A percentile compares a stretch with the other conserved stretches of the same genome.
These are phyloP conservation scores for Penicillium hordei DNA, from an alignment of 2,329 filamentous ascomycete genomes.

Conservation along the genomic window DNA sequence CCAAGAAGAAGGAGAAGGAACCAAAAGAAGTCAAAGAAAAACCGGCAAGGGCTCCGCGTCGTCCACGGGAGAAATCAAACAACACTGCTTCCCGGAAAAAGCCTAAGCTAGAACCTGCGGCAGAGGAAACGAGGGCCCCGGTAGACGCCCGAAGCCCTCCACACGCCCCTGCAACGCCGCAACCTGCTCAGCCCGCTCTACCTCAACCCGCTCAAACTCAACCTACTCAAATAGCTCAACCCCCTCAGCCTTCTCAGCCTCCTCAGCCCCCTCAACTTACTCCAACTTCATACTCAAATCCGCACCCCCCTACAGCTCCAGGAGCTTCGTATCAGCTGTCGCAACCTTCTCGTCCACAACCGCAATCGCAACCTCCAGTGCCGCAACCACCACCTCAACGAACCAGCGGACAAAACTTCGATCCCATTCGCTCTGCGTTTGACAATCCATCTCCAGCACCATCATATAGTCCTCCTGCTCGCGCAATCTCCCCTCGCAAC, in stretches of 20 bases:
- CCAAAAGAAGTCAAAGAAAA: constrained; percentile 23
- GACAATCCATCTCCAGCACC: constrained; percentile 39
- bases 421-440: constrained; percentile 79
- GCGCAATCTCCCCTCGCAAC: constrained; percentile 51
- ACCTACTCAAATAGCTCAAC: constrained; percentile 5
- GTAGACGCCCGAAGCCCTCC: constrained; percentile 14
- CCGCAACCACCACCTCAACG: constrained; percentile 51
- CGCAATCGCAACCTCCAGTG: constrained; percentile 46
- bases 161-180: constrained; percentile 10
- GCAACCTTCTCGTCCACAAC: constrained; percentile 42
- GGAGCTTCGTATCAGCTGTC: constrained; percentile 45
- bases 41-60: constrained; percentile 31
- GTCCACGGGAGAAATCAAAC: constrained; percentile 38
- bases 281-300: constrained; percentile 20
- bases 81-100: constrained; percentile 48
- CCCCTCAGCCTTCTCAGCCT: constrained; percentile 12
- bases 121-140: constrained; percentile 17
- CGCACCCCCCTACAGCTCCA: constrained; percentile 56
- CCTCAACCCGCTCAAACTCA: not conserved
- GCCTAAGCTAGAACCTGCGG: constrained; percentile 41
- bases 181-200: constrained; percentile 4
- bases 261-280: constrained; percentile 12
- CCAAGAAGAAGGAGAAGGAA: constrained; percentile 33
- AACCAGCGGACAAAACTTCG: constrained; percentile 79
- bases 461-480: constrained; percentile 47